phyloP scores from a whole-genome alignment of 805 yeast species.

The Teunomyces kruisii region DNA sequence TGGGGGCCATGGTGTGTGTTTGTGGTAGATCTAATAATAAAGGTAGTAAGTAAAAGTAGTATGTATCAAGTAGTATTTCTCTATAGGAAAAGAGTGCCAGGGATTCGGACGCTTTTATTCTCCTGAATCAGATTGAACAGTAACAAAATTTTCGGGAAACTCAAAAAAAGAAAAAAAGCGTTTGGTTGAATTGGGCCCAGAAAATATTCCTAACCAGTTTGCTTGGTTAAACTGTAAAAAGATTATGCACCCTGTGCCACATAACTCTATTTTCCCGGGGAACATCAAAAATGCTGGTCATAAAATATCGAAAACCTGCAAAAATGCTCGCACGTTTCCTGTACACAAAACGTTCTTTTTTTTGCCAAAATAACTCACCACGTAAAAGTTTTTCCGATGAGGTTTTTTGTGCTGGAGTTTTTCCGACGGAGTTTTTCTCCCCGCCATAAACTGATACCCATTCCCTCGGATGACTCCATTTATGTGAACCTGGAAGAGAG shows the following conservation, averaged over 20 bases:
- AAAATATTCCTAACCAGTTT: background rate
- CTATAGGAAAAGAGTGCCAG: background rate
- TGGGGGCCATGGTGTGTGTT: slow-evolving; percentile 9
- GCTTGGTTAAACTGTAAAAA: background rate
- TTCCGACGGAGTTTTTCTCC: too few species aligned
- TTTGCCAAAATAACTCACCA: background rate
- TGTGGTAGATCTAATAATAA: too few species aligned
- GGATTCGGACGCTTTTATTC: slow-evolving; percentile 3
- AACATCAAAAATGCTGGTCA: background rate
- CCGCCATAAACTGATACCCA: too few species aligned
- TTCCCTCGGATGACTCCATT: too few species aligned
- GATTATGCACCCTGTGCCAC: slow-evolving; percentile 5
- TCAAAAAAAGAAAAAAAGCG: background rate
- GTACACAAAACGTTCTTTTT: background rate
- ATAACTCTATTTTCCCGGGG: background rate
- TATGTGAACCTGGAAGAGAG: too few species aligned
- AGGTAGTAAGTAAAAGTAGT: too few species aligned
- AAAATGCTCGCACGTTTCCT: too few species aligned
- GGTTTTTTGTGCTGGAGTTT: background rate
- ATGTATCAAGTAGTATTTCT: too few species aligned
- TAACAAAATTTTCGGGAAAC: slow-evolving; percentile 2
- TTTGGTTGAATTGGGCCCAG: background rate
- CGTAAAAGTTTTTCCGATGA: slow-evolving; percentile 3
- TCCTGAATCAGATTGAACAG: background rate
- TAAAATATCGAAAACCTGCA: too few species aligned